Evolutionary conservation across 495 filamentous ascomycete species (phyloP).

Genomic region (Margaritispora aquatica): DNA sequence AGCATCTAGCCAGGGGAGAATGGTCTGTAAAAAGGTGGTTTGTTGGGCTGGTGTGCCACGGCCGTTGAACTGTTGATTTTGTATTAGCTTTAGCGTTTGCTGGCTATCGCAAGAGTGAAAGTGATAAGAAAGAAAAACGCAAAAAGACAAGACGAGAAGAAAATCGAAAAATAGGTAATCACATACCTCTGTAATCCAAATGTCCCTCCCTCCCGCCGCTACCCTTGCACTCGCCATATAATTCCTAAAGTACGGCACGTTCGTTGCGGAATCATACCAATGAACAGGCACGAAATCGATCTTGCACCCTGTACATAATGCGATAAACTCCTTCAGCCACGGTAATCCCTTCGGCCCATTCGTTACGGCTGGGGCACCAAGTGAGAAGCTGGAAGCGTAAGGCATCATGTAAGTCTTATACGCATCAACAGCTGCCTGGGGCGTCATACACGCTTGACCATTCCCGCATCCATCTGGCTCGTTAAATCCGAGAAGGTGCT

Average conservation of each 20-base stretch:
- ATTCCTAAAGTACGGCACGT: conserved; percentile 44
- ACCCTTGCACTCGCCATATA: conserved; percentile 47
- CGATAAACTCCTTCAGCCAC: conserved; percentile 57
- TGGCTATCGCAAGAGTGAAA: neutral
- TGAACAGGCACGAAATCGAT: conserved; percentile 62
- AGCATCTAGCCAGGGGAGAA: conserved; percentile 59
- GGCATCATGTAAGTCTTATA: conserved; percentile 66
- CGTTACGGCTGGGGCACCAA: conserved; percentile 71
- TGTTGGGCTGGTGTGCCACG: conserved; percentile 35
- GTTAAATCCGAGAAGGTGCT: conserved; percentile 73
- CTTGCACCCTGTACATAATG: conserved; percentile 49
- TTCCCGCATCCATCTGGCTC: conserved; percentile 61
- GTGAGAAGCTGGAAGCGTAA: conserved; percentile 52
- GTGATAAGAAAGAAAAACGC: neutral
- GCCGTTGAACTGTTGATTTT: conserved; percentile 49
- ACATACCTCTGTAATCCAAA: conserved; percentile 82
- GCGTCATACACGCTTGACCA: conserved; percentile 58
- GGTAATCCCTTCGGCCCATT: conserved; percentile 55
- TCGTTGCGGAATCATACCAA: conserved; percentile 54
- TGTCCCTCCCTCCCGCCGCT: conserved; percentile 42
- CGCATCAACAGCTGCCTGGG: conserved; percentile 48
- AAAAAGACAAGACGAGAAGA: conserved; percentile 6
- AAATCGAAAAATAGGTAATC: no score
- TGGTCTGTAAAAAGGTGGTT: conserved; percentile 46
- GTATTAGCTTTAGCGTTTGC: neutral